Evolutionary conservation across 306 rosid genomes (phyloP), one percentile per base, ranked within the genome.

Genomic region (Pyrus betulifolia): DNA sequence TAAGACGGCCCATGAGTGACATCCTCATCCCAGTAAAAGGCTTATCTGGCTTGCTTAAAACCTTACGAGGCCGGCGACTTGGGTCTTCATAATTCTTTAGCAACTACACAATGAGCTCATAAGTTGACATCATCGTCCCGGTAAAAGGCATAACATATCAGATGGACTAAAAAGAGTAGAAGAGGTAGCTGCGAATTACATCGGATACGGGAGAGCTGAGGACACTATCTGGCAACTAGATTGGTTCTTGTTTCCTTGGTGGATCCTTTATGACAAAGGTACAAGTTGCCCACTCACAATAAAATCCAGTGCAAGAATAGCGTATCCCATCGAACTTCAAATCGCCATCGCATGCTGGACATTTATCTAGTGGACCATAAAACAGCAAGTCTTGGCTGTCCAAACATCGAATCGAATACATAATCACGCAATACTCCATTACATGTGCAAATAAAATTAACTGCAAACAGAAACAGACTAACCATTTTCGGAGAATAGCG

Each of bases 281-380:
- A 79, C 96, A 94, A 42, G 91, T 79, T 60, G 93, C 82, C 98
- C 97, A 91, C 81, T 90, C 95, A 70, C 95, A 88, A 21, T 86
- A 84, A 71, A 86, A 88, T 11, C 97, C 92, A 65, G 78, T 85
- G 63, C 97, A 94, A 6, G 79, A 78, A 59, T 85, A 91, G 5
- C 86, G 82, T 78, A 83, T 80, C 18, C 91, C 91, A 71, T 83
- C 88, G 77, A 82, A 90, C 84, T 91, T 93, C 86, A 94, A 78
- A 28, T 74, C 85, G 13, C 97, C 96, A 54, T 77, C 82, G 83
- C 97, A 94, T 51, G 89, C 86, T 0, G 89, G 86, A 69, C 98
- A 89, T 68, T 79, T 89, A 60, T 91, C 92, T 28, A 90, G 35
- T 52, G 87, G 84, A 57, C 97, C 97, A 51, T 74, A 90, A 79